A percentile compares a stretch with the other conserved stretches of the same genome.
Conservation (phyloP, 176 grass and related monocot genomes). For the Aegilops tauschii region DNA sequence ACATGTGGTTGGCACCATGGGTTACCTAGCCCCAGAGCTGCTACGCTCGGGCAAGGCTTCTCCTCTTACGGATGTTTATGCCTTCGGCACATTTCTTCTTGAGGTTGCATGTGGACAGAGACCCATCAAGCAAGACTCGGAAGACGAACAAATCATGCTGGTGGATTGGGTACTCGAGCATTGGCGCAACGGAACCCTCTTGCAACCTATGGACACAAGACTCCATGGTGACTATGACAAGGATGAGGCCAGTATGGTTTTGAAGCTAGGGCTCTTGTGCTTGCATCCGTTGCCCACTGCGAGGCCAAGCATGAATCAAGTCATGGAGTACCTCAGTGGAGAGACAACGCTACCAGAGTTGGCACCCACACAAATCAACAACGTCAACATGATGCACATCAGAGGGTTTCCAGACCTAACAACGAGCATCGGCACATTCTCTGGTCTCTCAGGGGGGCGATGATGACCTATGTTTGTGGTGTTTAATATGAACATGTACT, state of each 20-base stretch:
- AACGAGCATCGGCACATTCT: neutral
- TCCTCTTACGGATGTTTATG: conserved; percentile 1
- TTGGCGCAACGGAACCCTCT: neutral
- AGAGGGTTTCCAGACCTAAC: neutral
- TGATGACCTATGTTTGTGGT: neutral
- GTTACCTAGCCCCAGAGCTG: conserved; percentile 8
- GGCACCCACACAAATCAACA: neutral
- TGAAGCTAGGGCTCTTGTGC: neutral
- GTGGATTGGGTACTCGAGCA: neutral
- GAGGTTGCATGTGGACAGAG: conserved; percentile 23
- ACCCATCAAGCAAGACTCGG: neutral
- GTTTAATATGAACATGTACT: too few relatives aligned
- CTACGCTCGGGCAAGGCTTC: neutral
- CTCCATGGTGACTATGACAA: neutral
- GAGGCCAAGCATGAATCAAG: neutral
- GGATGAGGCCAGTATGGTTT: neutral
- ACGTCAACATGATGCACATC: neutral
- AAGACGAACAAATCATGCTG: neutral
- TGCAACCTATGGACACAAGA: neutral
- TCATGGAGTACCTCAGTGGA: neutral
- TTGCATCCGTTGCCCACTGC: neutral
- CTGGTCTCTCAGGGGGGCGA: neutral
- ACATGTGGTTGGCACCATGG: conserved; percentile 13
- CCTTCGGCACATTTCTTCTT: conserved; percentile 18
- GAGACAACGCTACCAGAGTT: neutral